phyloP scores from a whole-genome alignment of 108 stramenopile species.

The Licmophora abbreviata region DNA sequence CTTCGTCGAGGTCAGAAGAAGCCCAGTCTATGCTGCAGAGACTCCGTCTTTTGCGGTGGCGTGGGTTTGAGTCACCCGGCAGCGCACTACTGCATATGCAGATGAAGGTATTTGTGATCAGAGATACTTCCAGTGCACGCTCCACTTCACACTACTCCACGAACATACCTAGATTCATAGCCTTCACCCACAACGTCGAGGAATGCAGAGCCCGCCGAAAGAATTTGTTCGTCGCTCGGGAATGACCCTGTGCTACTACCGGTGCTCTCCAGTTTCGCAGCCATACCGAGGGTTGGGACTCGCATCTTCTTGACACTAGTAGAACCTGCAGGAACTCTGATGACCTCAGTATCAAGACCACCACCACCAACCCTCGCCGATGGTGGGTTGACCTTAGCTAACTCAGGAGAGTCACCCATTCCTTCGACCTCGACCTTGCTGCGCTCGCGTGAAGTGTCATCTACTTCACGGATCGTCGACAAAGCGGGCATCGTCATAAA shows the following conservation, averaged over 20 bases:
- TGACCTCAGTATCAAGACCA: constrained; percentile 57
- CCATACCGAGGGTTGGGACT: constrained; percentile 34
- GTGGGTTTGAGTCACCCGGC: constrained; percentile 18
- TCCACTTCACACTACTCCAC: too few species aligned
- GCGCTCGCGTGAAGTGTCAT: too few species aligned
- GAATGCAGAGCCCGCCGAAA: constrained; percentile 67
- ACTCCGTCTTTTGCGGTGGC: constrained; percentile 81
- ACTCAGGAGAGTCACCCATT: background rate
- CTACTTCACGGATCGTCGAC: constrained; percentile 74
- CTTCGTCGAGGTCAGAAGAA: constrained; percentile 23
- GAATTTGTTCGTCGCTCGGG: constrained; percentile 82
- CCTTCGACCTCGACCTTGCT: background rate
- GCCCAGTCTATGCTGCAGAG: constrained; percentile 83
- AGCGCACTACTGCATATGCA: too few species aligned
- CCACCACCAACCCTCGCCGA: too few species aligned
- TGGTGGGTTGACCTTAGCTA: constrained; percentile 6
- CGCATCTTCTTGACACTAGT: constrained; percentile 60
- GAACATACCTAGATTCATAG: constrained; percentile 44
- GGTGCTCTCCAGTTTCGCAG: background rate
- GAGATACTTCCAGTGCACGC: too few species aligned
- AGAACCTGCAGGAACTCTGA: constrained; percentile 25
- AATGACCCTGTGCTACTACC: too few species aligned
- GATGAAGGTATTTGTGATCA: too few species aligned
- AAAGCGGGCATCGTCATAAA: constrained; percentile 70
- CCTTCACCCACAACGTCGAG: constrained; percentile 64